Evolutionary conservation across 495 filamentous ascomycete species (phyloP).

Genomic region (Penicillium odoratum): DNA sequence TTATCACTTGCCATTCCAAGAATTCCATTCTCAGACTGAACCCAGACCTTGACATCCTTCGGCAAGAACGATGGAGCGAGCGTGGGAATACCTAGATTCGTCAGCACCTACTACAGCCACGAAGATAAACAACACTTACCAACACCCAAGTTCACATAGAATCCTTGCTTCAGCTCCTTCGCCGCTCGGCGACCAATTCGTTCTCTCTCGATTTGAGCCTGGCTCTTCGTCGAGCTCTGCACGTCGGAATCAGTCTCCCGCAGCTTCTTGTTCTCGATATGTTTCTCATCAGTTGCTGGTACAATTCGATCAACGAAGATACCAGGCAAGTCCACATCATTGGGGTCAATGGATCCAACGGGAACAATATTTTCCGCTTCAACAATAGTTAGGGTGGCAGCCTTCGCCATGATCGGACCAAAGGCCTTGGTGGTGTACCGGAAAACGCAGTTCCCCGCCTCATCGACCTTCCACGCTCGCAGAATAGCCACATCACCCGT

Average conservation of each 20-base stretch:
- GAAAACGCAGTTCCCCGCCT: slow-evolving; percentile 88
- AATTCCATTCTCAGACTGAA: slow-evolving; percentile 92
- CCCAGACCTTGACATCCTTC: slow-evolving; percentile 72
- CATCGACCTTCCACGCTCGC: slow-evolving; percentile 83
- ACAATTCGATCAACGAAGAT: slow-evolving; percentile 89
- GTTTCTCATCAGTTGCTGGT: slow-evolving; percentile 70
- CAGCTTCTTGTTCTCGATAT: slow-evolving; percentile 80
- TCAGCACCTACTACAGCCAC: neutral
- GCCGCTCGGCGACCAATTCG: slow-evolving; percentile 80
- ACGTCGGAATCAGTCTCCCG: slow-evolving; percentile 55
- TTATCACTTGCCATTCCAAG: slow-evolving; percentile 61
- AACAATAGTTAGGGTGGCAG: slow-evolving; percentile 83
- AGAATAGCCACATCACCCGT: slow-evolving; percentile 86
- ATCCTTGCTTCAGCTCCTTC: slow-evolving; percentile 92
- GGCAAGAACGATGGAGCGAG: slow-evolving; percentile 81
- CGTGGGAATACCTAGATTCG: slow-evolving; percentile 66
- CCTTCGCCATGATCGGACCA: slow-evolving; percentile 86
- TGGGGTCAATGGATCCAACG: slow-evolving; percentile 74
- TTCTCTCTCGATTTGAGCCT: slow-evolving; percentile 69
- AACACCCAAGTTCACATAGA: slow-evolving; percentile 91
- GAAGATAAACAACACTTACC: slow-evolving; percentile 58
- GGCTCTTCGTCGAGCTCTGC: slow-evolving; percentile 55
- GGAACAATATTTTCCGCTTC: slow-evolving; percentile 92
- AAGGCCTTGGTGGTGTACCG: slow-evolving; percentile 64
- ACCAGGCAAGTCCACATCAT: slow-evolving; percentile 79